Conservation (phyloP, 345 rosid species). For the Eucalyptus cladocalyx region DNA sequence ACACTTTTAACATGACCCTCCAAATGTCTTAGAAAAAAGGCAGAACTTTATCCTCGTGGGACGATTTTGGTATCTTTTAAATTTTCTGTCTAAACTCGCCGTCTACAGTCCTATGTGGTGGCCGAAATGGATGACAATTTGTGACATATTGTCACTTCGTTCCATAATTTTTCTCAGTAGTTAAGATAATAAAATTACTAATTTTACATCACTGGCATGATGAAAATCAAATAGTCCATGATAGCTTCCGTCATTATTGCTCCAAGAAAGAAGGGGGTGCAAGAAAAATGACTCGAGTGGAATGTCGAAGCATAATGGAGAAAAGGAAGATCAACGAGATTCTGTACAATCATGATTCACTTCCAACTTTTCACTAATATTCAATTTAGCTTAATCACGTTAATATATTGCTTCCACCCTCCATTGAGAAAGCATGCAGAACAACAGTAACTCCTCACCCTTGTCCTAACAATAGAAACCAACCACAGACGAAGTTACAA, state of each 20-base stretch:
- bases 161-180: neutral
- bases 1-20: neutral
- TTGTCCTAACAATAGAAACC: neutral
- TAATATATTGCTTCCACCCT: neutral
- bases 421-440: neutral
- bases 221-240: neutral
- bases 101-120: neutral
- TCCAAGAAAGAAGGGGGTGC: neutral
- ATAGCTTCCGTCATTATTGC: neutral
- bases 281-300: neutral
- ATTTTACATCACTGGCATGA: neutral
- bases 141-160: neutral
- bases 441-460: neutral
- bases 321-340: neutral
- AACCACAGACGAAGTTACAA: neutral
- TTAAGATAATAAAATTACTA: neutral
- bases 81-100: neutral
- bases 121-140: neutral
- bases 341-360: neutral
- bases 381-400: neutral
- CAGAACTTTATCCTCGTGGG: neutral
- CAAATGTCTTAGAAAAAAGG: neutral
- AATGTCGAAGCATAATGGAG: neutral
- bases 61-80: neutral
- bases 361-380: neutral